Evolutionary conservation across 2,329 filamentous ascomycete species (phyloP), one percentile per base, ranked within the genome.

Genomic region (Colletotrichum navitas): DNA sequence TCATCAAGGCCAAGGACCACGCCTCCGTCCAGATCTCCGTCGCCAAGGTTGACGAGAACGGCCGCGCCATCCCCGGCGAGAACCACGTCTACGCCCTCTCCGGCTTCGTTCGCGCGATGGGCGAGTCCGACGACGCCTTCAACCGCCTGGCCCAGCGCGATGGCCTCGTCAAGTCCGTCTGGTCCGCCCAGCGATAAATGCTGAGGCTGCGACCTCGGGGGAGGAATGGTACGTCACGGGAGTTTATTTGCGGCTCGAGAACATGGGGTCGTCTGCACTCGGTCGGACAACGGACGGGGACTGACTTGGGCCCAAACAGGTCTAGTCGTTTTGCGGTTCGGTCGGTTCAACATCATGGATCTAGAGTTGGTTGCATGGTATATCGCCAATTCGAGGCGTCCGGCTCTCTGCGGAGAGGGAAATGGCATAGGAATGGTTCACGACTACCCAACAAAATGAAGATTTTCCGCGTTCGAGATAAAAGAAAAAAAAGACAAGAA

Each of bases 1-100:
- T 98, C 90, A 98, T 99, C 92, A 98, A 98, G 90, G 94, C 96
- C 89, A 98, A 98, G 90, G 96, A 99, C 88, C 96, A 99, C 91
- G 95, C 94, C 81, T 97, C 94, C 75, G 96, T 98, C 80, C 96
- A 99, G 88, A 94, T 99, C 86, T 94, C 92, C 80, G 89, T 99
- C 83, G 95, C 92, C 86, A 98, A 98, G 90, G 96, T 99, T 80
- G 95, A 98, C 86, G 96, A 99, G 92, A 97, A 95, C 88, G 96
- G 96, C 84, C 94, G 95, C 81, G 94, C 95, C 78, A 82, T 91
- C 87, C 94, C 94, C 79, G 94, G 95, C 86, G 96, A 98, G 89
- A 97, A 95, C 92, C 93, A 98, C 87, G 92, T 94, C 83, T 99
- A 97, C 85, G 95, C 96, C 79, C 93, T 99, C 77, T 97, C 93